phyloP scores from a whole-genome alignment of 805 yeast species.

The Kodamaea leandrae region DNA sequence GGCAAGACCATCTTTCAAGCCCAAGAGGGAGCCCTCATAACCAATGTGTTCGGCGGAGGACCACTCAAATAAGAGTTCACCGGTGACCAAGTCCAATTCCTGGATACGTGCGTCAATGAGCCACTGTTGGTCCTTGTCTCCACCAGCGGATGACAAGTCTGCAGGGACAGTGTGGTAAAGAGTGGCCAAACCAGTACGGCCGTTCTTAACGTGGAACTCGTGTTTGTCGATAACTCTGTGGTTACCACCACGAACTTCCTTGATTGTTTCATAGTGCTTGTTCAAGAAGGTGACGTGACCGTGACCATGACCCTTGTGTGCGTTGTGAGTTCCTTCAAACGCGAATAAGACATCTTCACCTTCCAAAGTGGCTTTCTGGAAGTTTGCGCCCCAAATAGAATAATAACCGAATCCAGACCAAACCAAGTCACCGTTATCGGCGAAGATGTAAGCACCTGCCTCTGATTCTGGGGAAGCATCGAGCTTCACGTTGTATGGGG shows the following conservation, averaged over 20 bases:
- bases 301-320: slow-evolving; percentile 24
- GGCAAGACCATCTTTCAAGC: slow-evolving; percentile 29
- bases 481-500: slow-evolving; percentile 27
- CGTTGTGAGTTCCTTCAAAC: slow-evolving; percentile 35
- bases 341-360: slow-evolving; percentile 28
- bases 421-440: slow-evolving; percentile 33
- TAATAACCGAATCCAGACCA: slow-evolving; percentile 37
- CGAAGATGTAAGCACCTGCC: slow-evolving; percentile 30
- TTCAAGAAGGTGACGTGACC: slow-evolving; percentile 33
- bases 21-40: slow-evolving; percentile 30
- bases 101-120: slow-evolving; percentile 34
- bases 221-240: slow-evolving; percentile 34
- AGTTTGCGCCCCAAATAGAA: slow-evolving; percentile 21
- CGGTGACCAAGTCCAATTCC: slow-evolving; percentile 35
- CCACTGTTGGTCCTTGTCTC: slow-evolving; percentile 28
- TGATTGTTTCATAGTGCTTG: slow-evolving; percentile 26
- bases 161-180: slow-evolving; percentile 31
- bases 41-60: slow-evolving; percentile 32
- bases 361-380: slow-evolving; percentile 11
- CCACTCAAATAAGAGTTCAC: slow-evolving; percentile 36
- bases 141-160: slow-evolving; percentile 29
- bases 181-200: slow-evolving; percentile 28
- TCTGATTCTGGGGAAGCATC: slow-evolving; percentile 9
- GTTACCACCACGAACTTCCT: slow-evolving; percentile 33
- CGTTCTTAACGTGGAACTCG: slow-evolving; percentile 34